Evolutionary conservation across 2,329 filamentous ascomycete species (phyloP).

Genomic region (Geosmithia putterillii): DNA sequence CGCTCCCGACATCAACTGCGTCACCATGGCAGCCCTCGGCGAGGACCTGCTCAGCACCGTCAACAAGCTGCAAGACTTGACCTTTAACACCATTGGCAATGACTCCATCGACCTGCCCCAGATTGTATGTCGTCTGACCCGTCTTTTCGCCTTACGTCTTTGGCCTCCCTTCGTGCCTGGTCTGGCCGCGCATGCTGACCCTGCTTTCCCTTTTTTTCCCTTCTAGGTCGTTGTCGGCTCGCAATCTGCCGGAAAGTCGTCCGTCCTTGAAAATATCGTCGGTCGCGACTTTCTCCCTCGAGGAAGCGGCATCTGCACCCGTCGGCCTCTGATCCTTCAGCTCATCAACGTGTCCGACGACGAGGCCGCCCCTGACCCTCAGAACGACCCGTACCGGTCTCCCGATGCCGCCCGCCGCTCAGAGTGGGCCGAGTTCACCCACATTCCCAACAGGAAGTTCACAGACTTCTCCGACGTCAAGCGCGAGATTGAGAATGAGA

Average conservation of each 20-base stretch:
- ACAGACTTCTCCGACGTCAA: slow-evolving; percentile 89
- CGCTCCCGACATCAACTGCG: slow-evolving; percentile 3
- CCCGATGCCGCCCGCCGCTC: slow-evolving; percentile 54
- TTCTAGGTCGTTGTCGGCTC: slow-evolving; percentile 89
- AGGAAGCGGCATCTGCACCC: slow-evolving; percentile 91
- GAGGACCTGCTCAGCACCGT: slow-evolving; percentile 92
- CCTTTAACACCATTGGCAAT: slow-evolving; percentile 99
- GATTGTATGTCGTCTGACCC: slow-evolving; percentile 56
- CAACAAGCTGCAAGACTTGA: slow-evolving; percentile 96
- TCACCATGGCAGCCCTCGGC: slow-evolving; percentile 78
- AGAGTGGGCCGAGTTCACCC: slow-evolving; percentile 92
- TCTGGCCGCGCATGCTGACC: slow-evolving; percentile 1
- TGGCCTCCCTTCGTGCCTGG: not conserved
- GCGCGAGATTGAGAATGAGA: slow-evolving; percentile 95
- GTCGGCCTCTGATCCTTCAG: slow-evolving; percentile 88
- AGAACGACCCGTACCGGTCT: slow-evolving; percentile 62
- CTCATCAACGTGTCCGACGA: slow-evolving; percentile 92
- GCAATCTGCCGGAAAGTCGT: slow-evolving; percentile 96
- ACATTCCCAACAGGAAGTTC: slow-evolving; percentile 80
- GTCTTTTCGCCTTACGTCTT: not conserved
- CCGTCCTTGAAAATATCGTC: slow-evolving; percentile 97
- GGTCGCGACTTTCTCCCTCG: slow-evolving; percentile 93
- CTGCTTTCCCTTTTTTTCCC: slow-evolving; percentile 10
- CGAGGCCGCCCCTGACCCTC: slow-evolving; percentile 50
- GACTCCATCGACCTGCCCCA: slow-evolving; percentile 95